phyloP scores from a whole-genome alignment of 148 eudicot species.

The Drosera capensis region DNA sequence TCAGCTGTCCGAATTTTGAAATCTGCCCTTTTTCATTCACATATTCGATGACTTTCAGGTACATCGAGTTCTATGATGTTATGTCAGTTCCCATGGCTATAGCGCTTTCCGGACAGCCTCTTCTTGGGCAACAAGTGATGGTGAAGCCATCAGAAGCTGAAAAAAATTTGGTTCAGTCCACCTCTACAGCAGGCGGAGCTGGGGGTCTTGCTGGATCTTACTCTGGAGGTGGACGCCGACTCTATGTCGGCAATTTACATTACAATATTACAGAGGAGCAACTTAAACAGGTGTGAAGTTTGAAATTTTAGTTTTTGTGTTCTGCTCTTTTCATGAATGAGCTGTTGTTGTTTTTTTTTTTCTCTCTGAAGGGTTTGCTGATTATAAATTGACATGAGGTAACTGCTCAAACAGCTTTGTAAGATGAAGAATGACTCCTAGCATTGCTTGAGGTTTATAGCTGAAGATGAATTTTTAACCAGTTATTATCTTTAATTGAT shows the following conservation, averaged over 20 bases:
- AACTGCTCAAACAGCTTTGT: no score
- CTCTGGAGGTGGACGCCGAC: constrained; percentile 60
- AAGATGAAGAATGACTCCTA: no score
- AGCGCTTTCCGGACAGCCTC: constrained; percentile 81
- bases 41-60: constrained; percentile 39
- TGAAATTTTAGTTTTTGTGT: no score
- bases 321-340: no score
- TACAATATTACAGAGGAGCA: constrained; percentile 70
- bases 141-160: constrained; percentile 97
- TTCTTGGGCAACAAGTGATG: constrained; percentile 87
- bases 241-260: constrained; percentile 80
- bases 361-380: no score
- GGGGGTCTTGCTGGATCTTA: constrained; percentile 34
- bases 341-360: no score
- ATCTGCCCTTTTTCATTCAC: no score
- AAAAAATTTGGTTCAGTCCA: constrained; percentile 76
- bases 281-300: constrained; percentile 57
- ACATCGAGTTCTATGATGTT: constrained; percentile 76
- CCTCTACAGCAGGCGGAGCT: constrained; percentile 37
- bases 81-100: constrained; percentile 99
- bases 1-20: no score
- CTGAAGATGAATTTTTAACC: no score
- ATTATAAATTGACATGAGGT: no score
- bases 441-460: no score
- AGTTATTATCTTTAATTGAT: no score